These are phyloP conservation scores for Abrus precatorius DNA, from an alignment of 306 rosid genomes.

Conservation along the genomic window DNA sequence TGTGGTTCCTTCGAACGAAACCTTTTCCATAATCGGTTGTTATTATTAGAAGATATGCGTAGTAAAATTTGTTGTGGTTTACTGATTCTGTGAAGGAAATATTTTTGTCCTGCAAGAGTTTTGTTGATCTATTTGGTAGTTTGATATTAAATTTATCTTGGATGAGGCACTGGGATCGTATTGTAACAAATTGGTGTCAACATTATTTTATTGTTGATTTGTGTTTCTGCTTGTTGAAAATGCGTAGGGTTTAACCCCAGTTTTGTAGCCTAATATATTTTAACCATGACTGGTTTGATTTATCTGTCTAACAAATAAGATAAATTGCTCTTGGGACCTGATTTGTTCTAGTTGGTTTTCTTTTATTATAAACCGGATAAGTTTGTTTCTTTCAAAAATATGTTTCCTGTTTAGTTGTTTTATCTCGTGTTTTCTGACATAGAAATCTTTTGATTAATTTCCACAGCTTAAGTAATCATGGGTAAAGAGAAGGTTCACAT, in stretches of 20 bases:
- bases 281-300: neutral
- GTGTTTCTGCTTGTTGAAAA: neutral
- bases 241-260: neutral
- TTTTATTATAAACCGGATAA: neutral
- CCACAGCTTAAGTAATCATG: constrained; percentile 31
- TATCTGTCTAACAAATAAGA: neutral
- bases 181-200: too few relatives aligned
- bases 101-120: too few relatives aligned
- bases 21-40: too few relatives aligned
- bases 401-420: neutral
- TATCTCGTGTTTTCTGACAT: neutral
- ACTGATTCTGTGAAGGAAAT: too few relatives aligned
- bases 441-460: neutral
- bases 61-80: too few relatives aligned
- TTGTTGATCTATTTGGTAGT: too few relatives aligned
- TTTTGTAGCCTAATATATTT: neutral
- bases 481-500: constrained; percentile 51
- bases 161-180: too few relatives aligned
- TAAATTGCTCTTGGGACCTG: neutral
- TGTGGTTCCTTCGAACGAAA: too few relatives aligned
- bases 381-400: neutral
- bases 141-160: too few relatives aligned
- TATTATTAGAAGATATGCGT: too few relatives aligned
- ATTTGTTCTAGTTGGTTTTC: neutral
- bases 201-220: neutral